Evolutionary conservation across 306 rosid genomes (phyloP).

Genomic region (Sindora glabra): DNA sequence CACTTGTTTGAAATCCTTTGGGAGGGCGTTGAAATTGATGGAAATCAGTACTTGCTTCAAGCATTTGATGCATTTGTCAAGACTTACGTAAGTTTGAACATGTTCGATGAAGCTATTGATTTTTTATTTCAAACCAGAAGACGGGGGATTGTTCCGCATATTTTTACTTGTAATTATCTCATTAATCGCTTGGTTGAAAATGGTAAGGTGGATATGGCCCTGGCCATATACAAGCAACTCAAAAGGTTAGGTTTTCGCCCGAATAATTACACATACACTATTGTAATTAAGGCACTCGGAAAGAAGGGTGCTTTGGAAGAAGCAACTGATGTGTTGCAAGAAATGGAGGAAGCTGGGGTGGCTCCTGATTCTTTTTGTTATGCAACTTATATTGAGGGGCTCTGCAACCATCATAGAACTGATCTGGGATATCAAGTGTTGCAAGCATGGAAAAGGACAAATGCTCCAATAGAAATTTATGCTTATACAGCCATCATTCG

Average conservation of each 20-base stretch:
- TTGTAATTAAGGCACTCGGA: conserved; percentile 60
- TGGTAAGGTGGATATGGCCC: conserved; percentile 34
- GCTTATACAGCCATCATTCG: conserved; percentile 52
- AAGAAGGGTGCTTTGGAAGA: conserved; percentile 49
- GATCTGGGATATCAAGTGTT: conserved; percentile 53
- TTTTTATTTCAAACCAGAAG: conserved; percentile 41
- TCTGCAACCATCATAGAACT: conserved; percentile 44
- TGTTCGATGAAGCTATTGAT: conserved; percentile 69
- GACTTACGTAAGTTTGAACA: conserved; percentile 39
- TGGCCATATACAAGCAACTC: conserved; percentile 43
- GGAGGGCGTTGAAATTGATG: conserved; percentile 20
- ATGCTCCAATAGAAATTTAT: conserved; percentile 38
- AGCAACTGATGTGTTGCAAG: conserved; percentile 38
- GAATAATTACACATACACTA: conserved; percentile 57
- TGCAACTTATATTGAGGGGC: conserved; percentile 54
- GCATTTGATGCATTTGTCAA: conserved; percentile 57
- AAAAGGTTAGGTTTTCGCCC: conserved; percentile 68
- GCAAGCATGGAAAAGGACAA: conserved; percentile 30
- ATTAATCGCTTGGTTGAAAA: conserved; percentile 52
- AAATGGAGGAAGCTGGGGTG: conserved; percentile 60
- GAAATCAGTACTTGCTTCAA: conserved; percentile 14
- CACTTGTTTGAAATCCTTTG: conserved; percentile 36
- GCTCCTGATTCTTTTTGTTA: conserved; percentile 40
- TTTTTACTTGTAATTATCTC: conserved; percentile 58
- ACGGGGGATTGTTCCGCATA: conserved; percentile 49